Conservation (phyloP, 345 rosid species). For the Camelina sativa region DNA sequence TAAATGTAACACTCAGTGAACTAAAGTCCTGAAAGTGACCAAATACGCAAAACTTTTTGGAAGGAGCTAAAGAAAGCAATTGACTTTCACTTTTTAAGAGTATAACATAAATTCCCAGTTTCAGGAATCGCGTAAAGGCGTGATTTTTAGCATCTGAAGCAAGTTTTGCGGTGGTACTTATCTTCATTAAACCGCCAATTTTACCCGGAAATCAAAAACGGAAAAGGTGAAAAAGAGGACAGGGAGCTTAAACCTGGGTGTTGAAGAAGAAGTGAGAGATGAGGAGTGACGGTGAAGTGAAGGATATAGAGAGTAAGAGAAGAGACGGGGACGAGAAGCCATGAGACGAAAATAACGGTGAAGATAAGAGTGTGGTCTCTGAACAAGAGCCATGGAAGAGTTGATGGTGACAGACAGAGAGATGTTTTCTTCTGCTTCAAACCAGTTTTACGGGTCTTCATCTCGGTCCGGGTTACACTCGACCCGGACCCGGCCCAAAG, state of each 20-base stretch:
- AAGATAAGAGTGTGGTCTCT: slow-evolving; percentile 37
- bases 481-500: slow-evolving; percentile 11
- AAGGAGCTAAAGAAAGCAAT: slow-evolving; percentile 18
- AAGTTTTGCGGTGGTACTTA: not conserved
- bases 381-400: slow-evolving; percentile 43
- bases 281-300: slow-evolving; percentile 37
- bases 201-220: not conserved
- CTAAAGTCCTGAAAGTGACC: not conserved
- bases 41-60: not conserved
- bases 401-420: slow-evolving; percentile 14
- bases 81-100: slow-evolving; percentile 7
- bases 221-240: not conserved
- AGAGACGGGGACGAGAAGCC: slow-evolving; percentile 40
- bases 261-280: slow-evolving; percentile 43
- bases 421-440: slow-evolving; percentile 40
- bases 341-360: slow-evolving; percentile 37
- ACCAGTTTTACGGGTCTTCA: slow-evolving; percentile 1
- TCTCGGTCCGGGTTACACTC: slow-evolving; percentile 13
- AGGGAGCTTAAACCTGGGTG: slow-evolving; percentile 53
- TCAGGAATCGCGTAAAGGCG: not conserved
- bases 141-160: not conserved
- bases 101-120: slow-evolving; percentile 16
- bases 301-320: slow-evolving; percentile 22
- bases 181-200: not conserved
- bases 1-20: slow-evolving; percentile 2